Percentiles rank a stretch among this genome's conserved stretches.
Evolutionary conservation across 2,329 filamentous ascomycete species (phyloP).

Genomic region (Coleophoma crateriformis): DNA sequence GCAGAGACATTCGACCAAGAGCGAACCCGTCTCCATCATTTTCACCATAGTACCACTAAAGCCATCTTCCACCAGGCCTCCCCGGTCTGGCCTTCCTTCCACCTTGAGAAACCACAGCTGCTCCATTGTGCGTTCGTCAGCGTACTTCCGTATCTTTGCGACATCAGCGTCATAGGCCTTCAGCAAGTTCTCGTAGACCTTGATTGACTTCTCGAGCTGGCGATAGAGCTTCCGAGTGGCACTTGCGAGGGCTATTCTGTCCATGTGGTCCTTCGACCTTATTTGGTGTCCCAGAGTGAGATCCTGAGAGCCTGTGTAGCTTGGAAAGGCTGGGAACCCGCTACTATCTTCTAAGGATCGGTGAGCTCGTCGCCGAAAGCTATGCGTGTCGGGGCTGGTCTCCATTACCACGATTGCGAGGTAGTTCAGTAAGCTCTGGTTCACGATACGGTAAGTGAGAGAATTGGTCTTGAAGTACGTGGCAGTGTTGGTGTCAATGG

Average conservation of each 20-base stretch:
- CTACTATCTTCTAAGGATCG: neutral
- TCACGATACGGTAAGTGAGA: no score
- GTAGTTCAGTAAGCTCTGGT: no score
- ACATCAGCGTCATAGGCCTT: slow-evolving; percentile 13
- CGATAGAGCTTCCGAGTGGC: slow-evolving; percentile 9
- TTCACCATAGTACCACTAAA: neutral
- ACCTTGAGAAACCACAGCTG: slow-evolving; percentile 13
- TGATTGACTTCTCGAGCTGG: slow-evolving; percentile 11
- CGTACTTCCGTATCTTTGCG: slow-evolving; percentile 8
- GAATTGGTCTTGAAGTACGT: no score
- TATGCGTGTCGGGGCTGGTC: no score
- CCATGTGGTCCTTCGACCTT: neutral
- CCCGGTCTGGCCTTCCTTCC: slow-evolving; percentile 6
- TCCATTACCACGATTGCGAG: no score
- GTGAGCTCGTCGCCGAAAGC: neutral
- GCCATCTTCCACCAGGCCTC: neutral
- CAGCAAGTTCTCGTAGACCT: slow-evolving; percentile 15
- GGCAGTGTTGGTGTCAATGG: no score
- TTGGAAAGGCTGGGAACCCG: no score
- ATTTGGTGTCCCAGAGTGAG: neutral
- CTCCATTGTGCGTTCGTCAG: slow-evolving; percentile 5
- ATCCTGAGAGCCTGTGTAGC: no score
- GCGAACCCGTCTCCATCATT: neutral
- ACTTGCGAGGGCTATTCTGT: slow-evolving; percentile 4
- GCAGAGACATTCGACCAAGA: slow-evolving; percentile 1